These are phyloP conservation scores for Fusarium buxicola DNA, from an alignment of 2,329 filamentous ascomycete species.

Conservation along the genomic window DNA sequence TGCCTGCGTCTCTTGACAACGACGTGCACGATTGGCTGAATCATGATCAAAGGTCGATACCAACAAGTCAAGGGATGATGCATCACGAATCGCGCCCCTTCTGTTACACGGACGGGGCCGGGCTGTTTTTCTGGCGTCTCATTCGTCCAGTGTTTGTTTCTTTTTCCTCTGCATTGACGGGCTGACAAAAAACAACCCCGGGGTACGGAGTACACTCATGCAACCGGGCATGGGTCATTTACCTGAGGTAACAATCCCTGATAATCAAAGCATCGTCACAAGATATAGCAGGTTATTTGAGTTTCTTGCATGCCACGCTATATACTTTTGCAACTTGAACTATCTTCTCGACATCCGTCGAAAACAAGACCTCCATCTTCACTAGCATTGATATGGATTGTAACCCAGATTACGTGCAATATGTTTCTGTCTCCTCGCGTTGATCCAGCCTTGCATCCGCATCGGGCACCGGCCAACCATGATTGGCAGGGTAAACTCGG, in stretches of 20 bases:
- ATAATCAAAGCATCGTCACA: conserved; percentile 12
- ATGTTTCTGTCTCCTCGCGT: not conserved
- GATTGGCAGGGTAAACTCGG: conserved; percentile 36
- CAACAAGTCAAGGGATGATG: conserved; percentile 39
- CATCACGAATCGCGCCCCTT: conserved; percentile 39
- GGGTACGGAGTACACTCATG: conserved; percentile 11
- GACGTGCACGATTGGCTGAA: conserved; percentile 33
- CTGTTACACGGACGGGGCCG: conserved; percentile 28
- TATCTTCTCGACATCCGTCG: not conserved
- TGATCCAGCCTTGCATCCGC: conserved; percentile 28
- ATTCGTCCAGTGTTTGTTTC: conserved; percentile 25
- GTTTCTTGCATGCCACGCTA: not conserved
- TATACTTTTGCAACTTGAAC: not conserved
- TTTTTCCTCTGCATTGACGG: conserved; percentile 7
- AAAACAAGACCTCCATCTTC: not conserved
- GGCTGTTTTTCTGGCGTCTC: conserved; percentile 10
- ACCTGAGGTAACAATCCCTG: conserved; percentile 22
- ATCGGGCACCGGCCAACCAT: conserved; percentile 26
- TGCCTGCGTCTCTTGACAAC: conserved; percentile 19
- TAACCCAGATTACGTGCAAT: not conserved
- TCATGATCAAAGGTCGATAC: conserved; percentile 35
- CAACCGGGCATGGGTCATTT: conserved; percentile 19
- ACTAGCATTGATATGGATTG: not conserved
- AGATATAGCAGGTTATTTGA: conserved; percentile 7
- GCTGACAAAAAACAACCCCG: conserved; percentile 8